Evolutionary conservation across 768 basidiomycete genomes (phyloP), one percentile per base, ranked within the genome.

Genomic region (Symmetrospora coprosmae): DNA sequence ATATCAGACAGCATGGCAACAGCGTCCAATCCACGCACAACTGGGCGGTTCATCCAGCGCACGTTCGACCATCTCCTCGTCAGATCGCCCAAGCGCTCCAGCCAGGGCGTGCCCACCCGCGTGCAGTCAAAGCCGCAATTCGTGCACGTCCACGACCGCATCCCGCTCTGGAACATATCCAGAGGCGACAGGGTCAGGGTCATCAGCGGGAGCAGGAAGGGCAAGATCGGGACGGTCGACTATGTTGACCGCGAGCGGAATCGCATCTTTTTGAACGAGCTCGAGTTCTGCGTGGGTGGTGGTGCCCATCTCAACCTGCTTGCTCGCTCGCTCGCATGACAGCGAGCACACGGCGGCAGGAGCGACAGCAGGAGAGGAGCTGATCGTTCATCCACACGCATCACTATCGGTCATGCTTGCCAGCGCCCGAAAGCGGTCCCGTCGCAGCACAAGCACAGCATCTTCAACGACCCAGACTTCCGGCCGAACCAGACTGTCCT

Each of bases 111-210:
- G 56, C 66, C 66, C 3, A 53, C 63, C 17, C 56, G 65, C 60
- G 65, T 67, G 56, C 55, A 63, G 4, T 47, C 53, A 1, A 34
- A 30, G 35, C 62, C 65, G 13, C 33, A 25, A 17, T 68, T 64
- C 49, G 67, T 68, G 19, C 63, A 64, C 35, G 53, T 64, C 53
- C 66, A 68, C 59, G 67, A 68, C 50, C 67, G 67, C 38, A 60
- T 68, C 33, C 65, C 67, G 6, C 65, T 61, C 59, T 68, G 67
- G 67, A 60, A 68, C 55, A 40, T 68, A 56, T 61, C 61, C 0
- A 59, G 65, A 1, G 61, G 59, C n/a, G 67, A 68, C 50, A 50
- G 53, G n/a, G 67, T 68, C 19, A 63, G 58, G 30, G 40, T 68
- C 28, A 48, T 66, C 45, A 62, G 39, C 39, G 67, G 67, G n/a